phyloP scores from a whole-genome alignment of 2,329 filamentous ascomycete genomes.

The Neospermospora avenae region DNA sequence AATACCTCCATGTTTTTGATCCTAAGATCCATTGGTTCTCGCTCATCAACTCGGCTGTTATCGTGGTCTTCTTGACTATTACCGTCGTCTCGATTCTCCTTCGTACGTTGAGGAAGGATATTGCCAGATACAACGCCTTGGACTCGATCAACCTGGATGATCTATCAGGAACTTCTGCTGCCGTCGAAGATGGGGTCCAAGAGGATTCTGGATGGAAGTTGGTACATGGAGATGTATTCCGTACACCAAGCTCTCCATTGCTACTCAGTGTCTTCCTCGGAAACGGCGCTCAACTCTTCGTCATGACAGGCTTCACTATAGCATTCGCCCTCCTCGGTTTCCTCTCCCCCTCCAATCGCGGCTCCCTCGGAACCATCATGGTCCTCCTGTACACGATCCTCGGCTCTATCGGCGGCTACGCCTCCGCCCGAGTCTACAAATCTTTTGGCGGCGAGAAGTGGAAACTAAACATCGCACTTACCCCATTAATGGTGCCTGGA shows the following conservation, averaged over 20 bases:
- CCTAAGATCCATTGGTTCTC: constrained; percentile 99
- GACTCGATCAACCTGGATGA: constrained; percentile 91
- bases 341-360: constrained; percentile 91
- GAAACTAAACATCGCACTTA: constrained; percentile 90
- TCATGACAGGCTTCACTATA: constrained; percentile 95
- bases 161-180: constrained; percentile 71
- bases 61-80: constrained; percentile 85
- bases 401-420: constrained; percentile 88
- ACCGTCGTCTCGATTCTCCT: constrained; percentile 92
- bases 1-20: constrained; percentile 95
- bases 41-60: constrained; percentile 90
- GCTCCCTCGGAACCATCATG: constrained; percentile 89
- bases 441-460: constrained; percentile 87
- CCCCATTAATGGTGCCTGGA: constrained; percentile 79
- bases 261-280: constrained; percentile 84
- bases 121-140: constrained; percentile 91
- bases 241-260: constrained; percentile 77
- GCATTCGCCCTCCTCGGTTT: constrained; percentile 91
- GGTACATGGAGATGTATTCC: constrained; percentile 96
- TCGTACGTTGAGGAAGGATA: constrained; percentile 87
- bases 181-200: constrained; percentile 85
- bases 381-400: constrained; percentile 91
- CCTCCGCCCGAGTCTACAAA: constrained; percentile 90
- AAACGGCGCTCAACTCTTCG: constrained; percentile 93
- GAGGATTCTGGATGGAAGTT: constrained; percentile 99